A percentile compares a stretch with the other conserved stretches of the same genome.
phyloP scores from a whole-genome alignment of 73 alveolate species.

The Paramecium bursaria region DNA sequence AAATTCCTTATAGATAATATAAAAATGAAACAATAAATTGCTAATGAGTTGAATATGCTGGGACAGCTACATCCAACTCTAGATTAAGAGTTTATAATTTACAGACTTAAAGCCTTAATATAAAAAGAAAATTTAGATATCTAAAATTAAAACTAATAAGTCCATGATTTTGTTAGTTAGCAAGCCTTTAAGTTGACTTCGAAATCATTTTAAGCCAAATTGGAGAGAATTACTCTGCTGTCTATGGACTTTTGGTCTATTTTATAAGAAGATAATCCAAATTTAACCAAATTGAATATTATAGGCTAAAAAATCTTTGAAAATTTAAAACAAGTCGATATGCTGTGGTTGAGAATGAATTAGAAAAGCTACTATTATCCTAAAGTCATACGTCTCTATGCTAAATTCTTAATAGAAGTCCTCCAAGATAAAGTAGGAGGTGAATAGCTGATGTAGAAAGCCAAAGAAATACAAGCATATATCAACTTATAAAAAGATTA shows the following conservation, averaged over 20 bases:
- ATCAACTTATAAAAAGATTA: background rate
- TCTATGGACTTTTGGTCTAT: slow-evolving; percentile 69
- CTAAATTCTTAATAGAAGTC: slow-evolving; percentile 59
- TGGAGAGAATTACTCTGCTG: slow-evolving; percentile 49
- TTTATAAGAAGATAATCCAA: slow-evolving; percentile 58
- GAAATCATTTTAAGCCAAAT: slow-evolving; percentile 61
- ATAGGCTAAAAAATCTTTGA: slow-evolving; percentile 51
- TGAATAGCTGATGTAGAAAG: slow-evolving; percentile 7
- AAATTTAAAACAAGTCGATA: slow-evolving; percentile 51
- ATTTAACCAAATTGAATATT: slow-evolving; percentile 62
- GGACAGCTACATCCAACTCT: slow-evolving; percentile 55
- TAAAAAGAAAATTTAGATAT: slow-evolving; percentile 38
- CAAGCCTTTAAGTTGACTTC: slow-evolving; percentile 46
- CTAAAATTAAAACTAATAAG: slow-evolving; percentile 30
- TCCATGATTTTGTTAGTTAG: slow-evolving; percentile 50
- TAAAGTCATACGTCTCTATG: slow-evolving; percentile 64
- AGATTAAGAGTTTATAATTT: slow-evolving; percentile 62
- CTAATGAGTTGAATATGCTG: slow-evolving; percentile 32
- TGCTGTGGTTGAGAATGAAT: slow-evolving; percentile 50
- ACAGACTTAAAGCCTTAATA: background rate
- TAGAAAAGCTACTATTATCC: slow-evolving; percentile 52
- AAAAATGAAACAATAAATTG: slow-evolving; percentile 33
- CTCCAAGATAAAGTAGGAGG: slow-evolving; percentile 61
- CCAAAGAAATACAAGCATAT: slow-evolving; percentile 18
- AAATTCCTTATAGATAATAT: slow-evolving; percentile 42